Evolutionary conservation across 176 grass and related monocot genomes (phyloP), one percentile per base, ranked within the genome.

Genomic region (Leersia perrieri): DNA sequence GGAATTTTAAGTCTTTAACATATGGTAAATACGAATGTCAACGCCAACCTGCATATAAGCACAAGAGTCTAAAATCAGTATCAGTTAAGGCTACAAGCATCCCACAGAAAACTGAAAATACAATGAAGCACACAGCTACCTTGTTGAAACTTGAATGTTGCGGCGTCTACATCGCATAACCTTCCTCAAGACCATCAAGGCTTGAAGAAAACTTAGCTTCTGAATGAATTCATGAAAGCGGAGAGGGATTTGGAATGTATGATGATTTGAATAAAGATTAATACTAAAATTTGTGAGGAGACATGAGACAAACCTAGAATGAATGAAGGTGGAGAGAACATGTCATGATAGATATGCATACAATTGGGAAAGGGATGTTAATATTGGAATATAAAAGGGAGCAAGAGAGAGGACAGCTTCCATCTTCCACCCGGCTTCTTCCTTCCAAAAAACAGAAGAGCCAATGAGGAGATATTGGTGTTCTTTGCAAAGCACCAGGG

Each of bases 391-490:
- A 78, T 25, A 78, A 22, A 42, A 16, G 72, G 0, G 31, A 80
- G 7, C 44, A 69, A 84, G 47, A 77, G 23, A 75, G 69, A 30
- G 75, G 55, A 35, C 20, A 36, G 34, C 41, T 79, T 78, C 80
- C 73, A 79, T 55, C 60, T 39, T 65, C 33, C 89, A 77, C 60
- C 63, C 74, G 80, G 78, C 82, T 77, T 79, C 89, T 88, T 95
- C 87, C 80, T 85, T 84, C 61, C 74, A 87, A 95, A 92, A 95
- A 82, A 67, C 66, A 66, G 93, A 82, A 92, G 87, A 95, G 91
- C 81, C 55, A 60, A 77, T n/a, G 13, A 64, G 66, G 53, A 83
- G 47, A 81, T 23, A 39, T 22, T 25, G n/a, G 63, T 67, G 53
- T 39, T 34, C 75, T 80, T 87, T 73, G 16, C 15, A 75, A 42